Evolutionary conservation across 2,329 filamentous ascomycete species (phyloP).

Genomic region (Nothopassalora personata): DNA sequence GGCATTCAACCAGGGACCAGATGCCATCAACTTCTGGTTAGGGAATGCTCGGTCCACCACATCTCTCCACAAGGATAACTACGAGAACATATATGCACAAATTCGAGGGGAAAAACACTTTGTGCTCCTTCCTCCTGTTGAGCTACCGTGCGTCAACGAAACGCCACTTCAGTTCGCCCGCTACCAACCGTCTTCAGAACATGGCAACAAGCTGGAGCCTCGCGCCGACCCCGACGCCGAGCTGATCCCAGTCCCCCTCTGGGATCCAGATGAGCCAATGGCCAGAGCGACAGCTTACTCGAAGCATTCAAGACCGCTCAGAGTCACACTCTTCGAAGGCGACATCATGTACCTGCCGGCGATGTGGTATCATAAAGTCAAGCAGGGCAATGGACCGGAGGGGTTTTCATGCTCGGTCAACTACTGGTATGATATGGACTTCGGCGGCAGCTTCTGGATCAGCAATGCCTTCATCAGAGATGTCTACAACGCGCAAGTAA

Average conservation of each 20-base stretch:
- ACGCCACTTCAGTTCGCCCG: constrained; percentile 51
- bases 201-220: constrained; percentile 29
- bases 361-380: constrained; percentile 82
- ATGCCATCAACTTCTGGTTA: constrained; percentile 80
- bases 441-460: constrained; percentile 63
- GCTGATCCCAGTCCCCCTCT: constrained; percentile 62
- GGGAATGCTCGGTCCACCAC: constrained; percentile 66
- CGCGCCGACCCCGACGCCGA: constrained; percentile 35
- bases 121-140: constrained; percentile 65
- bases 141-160: constrained; percentile 65
- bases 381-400: constrained; percentile 62
- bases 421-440: constrained; percentile 78
- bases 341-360: constrained; percentile 80
- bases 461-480: constrained; percentile 48
- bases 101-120: constrained; percentile 70
- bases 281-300: constrained; percentile 55
- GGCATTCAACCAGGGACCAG: constrained; percentile 59
- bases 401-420: constrained; percentile 74
- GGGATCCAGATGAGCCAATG: constrained; percentile 63
- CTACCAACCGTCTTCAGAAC: constrained; percentile 44
- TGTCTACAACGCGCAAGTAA: constrained; percentile 13
- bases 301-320: constrained; percentile 53
- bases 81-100: constrained; percentile 81
- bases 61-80: constrained; percentile 74
- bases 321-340: constrained; percentile 64